A percentile compares a stretch with the other conserved stretches of the same genome.
Evolutionary conservation across 805 yeast species (phyloP).

Genomic region (Nematodospora valgi): DNA sequence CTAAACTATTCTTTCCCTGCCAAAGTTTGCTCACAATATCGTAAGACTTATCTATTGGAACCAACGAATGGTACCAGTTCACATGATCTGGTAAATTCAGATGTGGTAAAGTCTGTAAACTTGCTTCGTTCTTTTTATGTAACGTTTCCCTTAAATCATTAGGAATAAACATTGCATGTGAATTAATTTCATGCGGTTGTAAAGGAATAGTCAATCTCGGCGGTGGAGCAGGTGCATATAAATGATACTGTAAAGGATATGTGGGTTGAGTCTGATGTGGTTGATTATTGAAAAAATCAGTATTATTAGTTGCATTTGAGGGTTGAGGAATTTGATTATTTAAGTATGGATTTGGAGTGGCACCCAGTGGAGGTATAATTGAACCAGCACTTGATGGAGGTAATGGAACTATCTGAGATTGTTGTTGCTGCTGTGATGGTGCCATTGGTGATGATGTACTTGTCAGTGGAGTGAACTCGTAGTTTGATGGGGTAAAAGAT

Average conservation of each 20-base stretch:
- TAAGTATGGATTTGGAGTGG: slow-evolving; percentile 17
- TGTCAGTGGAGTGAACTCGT: slow-evolving; percentile 1
- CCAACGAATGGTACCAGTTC: slow-evolving; percentile 72
- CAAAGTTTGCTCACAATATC: slow-evolving; percentile 35
- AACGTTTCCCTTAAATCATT: slow-evolving; percentile 67
- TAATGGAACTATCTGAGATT: no score
- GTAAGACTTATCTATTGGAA: slow-evolving; percentile 62
- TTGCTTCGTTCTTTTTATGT: slow-evolving; percentile 73
- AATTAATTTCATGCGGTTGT: slow-evolving; percentile 67
- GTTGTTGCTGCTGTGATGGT: slow-evolving; percentile 1
- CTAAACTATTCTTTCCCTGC: slow-evolving; percentile 51
- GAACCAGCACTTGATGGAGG: no score
- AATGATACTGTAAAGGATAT: slow-evolving; percentile 72
- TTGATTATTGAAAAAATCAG: slow-evolving; percentile 4
- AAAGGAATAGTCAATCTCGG: slow-evolving; percentile 62
- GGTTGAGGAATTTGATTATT: slow-evolving; percentile 9
- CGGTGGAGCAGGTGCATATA: slow-evolving; percentile 88
- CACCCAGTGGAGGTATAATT: background rate
- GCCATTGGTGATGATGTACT: slow-evolving; percentile 6
- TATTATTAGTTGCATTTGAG: background rate
- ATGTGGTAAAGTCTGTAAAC: slow-evolving; percentile 59
- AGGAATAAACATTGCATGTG: slow-evolving; percentile 68
- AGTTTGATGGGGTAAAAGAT: slow-evolving; percentile 32
- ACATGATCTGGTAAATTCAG: slow-evolving; percentile 55
- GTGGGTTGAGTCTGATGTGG: slow-evolving; percentile 13